Conservation (phyloP, 768 basidiomycete genomes). For the Pulveroboletus sp. region DNA sequence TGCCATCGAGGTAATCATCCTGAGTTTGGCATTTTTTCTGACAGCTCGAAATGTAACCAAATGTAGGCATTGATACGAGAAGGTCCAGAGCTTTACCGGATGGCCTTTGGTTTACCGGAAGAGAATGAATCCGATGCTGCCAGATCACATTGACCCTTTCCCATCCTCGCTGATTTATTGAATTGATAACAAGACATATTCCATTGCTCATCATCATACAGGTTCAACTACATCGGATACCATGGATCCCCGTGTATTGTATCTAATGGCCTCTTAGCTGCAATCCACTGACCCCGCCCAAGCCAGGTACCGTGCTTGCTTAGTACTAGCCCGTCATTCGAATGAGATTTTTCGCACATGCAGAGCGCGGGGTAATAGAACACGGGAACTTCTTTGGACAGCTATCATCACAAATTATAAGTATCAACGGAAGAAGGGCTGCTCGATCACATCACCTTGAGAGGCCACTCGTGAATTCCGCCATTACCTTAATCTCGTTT, state of each 20-base stretch:
- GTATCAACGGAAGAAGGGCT: too few species aligned
- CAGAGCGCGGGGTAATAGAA: slow-evolving; percentile 16
- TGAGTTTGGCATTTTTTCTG: slow-evolving; percentile 36
- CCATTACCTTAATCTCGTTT: slow-evolving; percentile 24
- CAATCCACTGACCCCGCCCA: neutral
- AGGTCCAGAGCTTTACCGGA: slow-evolving; percentile 71
- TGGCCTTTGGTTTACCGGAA: slow-evolving; percentile 30
- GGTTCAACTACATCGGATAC: slow-evolving; percentile 6
- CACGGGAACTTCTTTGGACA: slow-evolving; percentile 27
- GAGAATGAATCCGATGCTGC: slow-evolving; percentile 6
- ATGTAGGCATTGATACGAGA: slow-evolving; percentile 69
- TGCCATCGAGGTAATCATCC: slow-evolving; percentile 91
- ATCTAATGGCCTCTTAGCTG: neutral
- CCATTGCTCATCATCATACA: slow-evolving; percentile 2
- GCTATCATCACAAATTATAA: too few species aligned
- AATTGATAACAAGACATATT: neutral
- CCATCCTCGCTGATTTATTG: slow-evolving; percentile 1
- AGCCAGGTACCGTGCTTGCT: neutral
- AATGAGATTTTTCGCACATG: slow-evolving; percentile 14
- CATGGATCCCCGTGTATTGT: neutral
- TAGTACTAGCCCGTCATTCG: neutral
- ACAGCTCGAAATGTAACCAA: neutral
- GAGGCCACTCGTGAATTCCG: slow-evolving; percentile 23
- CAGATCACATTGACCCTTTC: slow-evolving; percentile 4
- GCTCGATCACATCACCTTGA: slow-evolving; percentile 11